phyloP scores from a whole-genome alignment of 2,329 filamentous ascomycete species.

The Coniochaeta sp. region DNA sequence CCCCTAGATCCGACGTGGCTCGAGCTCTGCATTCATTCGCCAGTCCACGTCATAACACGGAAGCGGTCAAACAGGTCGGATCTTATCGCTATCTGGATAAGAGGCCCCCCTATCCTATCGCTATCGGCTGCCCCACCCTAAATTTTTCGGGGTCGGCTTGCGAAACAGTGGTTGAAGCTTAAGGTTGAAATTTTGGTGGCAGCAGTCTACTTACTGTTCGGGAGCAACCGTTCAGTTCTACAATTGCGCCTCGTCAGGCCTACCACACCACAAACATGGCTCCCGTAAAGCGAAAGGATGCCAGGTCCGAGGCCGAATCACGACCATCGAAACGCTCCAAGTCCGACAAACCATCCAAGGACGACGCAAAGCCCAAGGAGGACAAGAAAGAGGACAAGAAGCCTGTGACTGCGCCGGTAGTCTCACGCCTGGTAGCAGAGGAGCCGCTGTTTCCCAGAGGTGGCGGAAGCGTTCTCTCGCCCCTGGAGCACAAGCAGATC shows the following conservation, averaged over 20 bases:
- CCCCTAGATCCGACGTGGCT: conserved; percentile 3
- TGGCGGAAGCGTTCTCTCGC: conserved; percentile 82
- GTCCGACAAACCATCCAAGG: conserved; percentile 14
- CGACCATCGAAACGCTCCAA: conserved; percentile 12
- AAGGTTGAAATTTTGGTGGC: not conserved
- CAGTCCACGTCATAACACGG: not conserved
- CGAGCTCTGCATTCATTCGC: not conserved
- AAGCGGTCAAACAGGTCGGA: not conserved
- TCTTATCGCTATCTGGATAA: too few relatives aligned
- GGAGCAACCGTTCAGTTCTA: conserved; percentile 6
- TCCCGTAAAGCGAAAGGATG: conserved; percentile 52
- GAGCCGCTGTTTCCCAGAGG: conserved; percentile 89
- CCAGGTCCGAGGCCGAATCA: conserved; percentile 19
- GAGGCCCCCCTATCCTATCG: conserved; percentile 2
- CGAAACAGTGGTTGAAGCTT: not conserved
- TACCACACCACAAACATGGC: conserved; percentile 36
- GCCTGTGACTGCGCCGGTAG: conserved; percentile 20
- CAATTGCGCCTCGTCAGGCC: conserved; percentile 3
- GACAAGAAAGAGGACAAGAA: conserved; percentile 18
- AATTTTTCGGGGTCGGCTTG: conserved; percentile 2
- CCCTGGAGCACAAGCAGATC: conserved; percentile 93
- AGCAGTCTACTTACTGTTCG: not conserved
- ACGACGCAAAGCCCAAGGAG: conserved; percentile 17
- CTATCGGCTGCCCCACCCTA: conserved; percentile 1
- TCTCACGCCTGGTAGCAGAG: conserved; percentile 60